Evolutionary conservation across 495 filamentous ascomycete species (phyloP).

Genomic region (Staphylotrichum longicolle): DNA sequence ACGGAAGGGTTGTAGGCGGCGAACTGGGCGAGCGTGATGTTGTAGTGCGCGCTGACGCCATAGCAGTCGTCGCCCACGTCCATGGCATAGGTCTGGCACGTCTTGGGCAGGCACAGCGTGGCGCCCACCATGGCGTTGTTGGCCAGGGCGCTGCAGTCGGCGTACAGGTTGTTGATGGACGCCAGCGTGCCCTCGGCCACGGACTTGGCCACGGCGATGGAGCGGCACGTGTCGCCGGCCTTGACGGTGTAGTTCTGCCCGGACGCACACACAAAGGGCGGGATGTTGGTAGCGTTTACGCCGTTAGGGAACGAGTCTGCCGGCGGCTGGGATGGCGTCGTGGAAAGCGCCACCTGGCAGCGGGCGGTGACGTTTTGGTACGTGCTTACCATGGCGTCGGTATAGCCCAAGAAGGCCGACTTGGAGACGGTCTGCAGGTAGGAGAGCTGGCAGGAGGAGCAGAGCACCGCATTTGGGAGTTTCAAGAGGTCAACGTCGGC

Average conservation of each 20-base stretch:
- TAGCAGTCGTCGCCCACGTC: not conserved
- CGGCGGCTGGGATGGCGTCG: no score
- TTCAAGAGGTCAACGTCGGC: not conserved
- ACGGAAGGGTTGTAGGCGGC: not conserved
- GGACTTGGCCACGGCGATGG: conserved; percentile 15
- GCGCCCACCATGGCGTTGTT: not conserved
- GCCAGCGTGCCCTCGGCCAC: conserved; percentile 4
- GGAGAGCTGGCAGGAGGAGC: conserved; percentile 1
- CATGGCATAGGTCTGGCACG: not conserved
- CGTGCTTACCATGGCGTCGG: not conserved
- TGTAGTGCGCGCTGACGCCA: not conserved
- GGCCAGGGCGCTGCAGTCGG: not conserved
- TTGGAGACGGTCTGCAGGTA: not conserved
- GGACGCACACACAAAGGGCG: not conserved
- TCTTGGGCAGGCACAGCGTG: conserved; percentile 1
- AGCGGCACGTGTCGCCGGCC: conserved; percentile 30
- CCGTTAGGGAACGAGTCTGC: conserved; percentile 51
- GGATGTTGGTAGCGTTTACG: conserved; percentile 43
- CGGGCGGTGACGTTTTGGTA: not conserved
- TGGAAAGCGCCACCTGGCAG: not conserved
- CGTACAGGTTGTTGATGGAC: not conserved
- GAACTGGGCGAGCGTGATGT: conserved; percentile 5
- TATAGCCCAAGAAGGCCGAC: not conserved
- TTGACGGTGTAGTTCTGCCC: conserved; percentile 23
- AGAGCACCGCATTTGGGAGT: not conserved